Conservation (phyloP, 2,329 filamentous ascomycete species). For the Aspergillus sp. region DNA sequence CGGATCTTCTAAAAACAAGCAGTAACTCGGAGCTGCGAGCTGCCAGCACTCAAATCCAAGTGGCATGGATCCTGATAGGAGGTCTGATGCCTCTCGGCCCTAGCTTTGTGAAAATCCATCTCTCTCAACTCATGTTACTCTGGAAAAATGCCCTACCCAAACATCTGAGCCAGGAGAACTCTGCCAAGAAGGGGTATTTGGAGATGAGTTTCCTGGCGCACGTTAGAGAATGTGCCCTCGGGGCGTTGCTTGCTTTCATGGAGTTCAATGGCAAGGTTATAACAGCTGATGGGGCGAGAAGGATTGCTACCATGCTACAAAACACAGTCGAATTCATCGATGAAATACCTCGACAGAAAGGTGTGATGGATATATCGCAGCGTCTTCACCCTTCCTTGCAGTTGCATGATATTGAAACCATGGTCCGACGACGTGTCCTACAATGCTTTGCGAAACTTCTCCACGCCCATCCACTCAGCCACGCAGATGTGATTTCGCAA, state of each 20-base stretch:
- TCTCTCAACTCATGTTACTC: constrained; percentile 86
- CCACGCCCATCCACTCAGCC: constrained; percentile 79
- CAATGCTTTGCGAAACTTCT: constrained; percentile 94
- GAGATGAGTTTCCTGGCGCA: constrained; percentile 93
- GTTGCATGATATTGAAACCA: constrained; percentile 83
- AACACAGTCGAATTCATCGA: constrained; percentile 90
- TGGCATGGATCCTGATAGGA: constrained; percentile 96
- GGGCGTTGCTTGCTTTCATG: constrained; percentile 86
- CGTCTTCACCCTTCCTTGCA: constrained; percentile 82
- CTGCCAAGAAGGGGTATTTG: constrained; percentile 75
- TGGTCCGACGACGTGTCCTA: constrained; percentile 88
- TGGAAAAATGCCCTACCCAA: constrained; percentile 98
- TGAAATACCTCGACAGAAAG: constrained; percentile 78
- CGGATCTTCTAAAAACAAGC: constrained; percentile 86
- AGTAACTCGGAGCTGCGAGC: constrained; percentile 86
- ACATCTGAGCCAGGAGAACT: constrained; percentile 89
- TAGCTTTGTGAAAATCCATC: constrained; percentile 98
- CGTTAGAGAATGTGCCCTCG: constrained; percentile 89
- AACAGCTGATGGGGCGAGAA: constrained; percentile 89
- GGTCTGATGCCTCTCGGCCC: constrained; percentile 94
- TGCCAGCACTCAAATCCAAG: constrained; percentile 92
- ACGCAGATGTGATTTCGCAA: constrained; percentile 81
- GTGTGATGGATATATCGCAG: constrained; percentile 81
- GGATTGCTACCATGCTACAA: constrained; percentile 90
- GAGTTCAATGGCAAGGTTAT: constrained; percentile 90